Conservation (phyloP, 2,329 filamentous ascomycete species). For the Trichoderma endophyticum region DNA sequence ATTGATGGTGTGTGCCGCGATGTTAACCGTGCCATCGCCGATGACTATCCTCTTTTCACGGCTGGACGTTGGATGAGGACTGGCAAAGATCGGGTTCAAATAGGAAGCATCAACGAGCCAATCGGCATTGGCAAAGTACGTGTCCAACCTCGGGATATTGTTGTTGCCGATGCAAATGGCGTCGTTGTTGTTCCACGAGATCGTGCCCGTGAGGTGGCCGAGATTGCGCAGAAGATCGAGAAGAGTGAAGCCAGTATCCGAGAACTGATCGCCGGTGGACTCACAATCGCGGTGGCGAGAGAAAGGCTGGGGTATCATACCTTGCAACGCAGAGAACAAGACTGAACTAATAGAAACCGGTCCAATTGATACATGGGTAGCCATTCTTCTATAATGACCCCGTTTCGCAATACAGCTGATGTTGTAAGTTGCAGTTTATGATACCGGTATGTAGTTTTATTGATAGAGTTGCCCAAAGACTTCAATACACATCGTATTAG, state of each 20-base stretch:
- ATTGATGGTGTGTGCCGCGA: neutral
- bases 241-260: neutral
- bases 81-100: constrained; percentile 32
- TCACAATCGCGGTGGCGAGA: neutral
- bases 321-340: too few species aligned
- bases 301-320: neutral
- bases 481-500: too few species aligned
- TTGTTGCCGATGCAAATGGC: neutral
- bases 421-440: too few species aligned
- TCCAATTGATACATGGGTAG: too few species aligned
- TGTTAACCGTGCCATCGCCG: constrained; percentile 19
- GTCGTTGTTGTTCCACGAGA: neutral
- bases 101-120: constrained; percentile 29
- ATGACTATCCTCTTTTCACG: constrained; percentile 31
- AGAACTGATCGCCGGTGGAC: neutral
- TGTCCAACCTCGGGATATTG: neutral
- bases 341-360: too few species aligned
- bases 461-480: too few species aligned
- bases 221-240: neutral
- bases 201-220: neutral
- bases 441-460: too few species aligned
- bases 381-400: too few species aligned
- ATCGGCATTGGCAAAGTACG: constrained; percentile 24
- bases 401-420: too few species aligned
- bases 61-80: constrained; percentile 35